phyloP scores from a whole-genome alignment of 2,329 filamentous ascomycete species.

The Microcyclosporella mali region DNA sequence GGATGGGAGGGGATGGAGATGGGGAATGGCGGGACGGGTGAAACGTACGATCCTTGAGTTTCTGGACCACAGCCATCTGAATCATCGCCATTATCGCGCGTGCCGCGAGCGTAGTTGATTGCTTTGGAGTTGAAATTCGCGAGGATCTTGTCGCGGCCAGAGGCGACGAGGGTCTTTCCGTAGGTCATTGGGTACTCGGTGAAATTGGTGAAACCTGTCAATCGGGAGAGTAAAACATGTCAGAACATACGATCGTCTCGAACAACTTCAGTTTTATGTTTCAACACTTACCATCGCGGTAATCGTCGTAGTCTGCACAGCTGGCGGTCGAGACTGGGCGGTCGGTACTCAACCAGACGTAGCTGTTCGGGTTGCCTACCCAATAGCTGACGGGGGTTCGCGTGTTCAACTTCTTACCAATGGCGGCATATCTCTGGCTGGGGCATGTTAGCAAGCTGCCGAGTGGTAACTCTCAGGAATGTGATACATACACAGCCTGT shows the following conservation, averaged over 20 bases:
- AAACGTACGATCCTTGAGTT: too few species aligned
- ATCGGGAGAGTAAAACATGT: too few species aligned
- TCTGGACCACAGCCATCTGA: constrained; percentile 23
- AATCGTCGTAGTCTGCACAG: constrained; percentile 28
- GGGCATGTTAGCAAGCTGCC: too few species aligned
- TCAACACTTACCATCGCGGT: constrained; percentile 24
- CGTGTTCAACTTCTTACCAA: constrained; percentile 20
- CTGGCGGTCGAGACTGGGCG: constrained; percentile 20
- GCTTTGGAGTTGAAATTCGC: constrained; percentile 25
- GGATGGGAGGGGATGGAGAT: too few species aligned
- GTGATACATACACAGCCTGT: constrained; percentile 18
- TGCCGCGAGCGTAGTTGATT: constrained; percentile 27
- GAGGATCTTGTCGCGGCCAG: constrained; percentile 19
- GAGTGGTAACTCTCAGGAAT: too few species aligned
- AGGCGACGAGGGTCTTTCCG: constrained; percentile 16
- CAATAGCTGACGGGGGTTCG: constrained; percentile 23
- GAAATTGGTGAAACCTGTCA: constrained; percentile 18
- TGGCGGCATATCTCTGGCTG: constrained; percentile 24
- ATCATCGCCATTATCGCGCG: constrained; percentile 27
- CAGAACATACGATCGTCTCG: too few species aligned
- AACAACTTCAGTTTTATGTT: too few species aligned
- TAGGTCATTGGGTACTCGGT: constrained; percentile 18
- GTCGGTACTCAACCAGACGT: constrained; percentile 24
- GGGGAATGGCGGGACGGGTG: too few species aligned
- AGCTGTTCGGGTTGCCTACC: constrained; percentile 31